phyloP scores from a whole-genome alignment of 768 basidiomycete genomes.

The Pholiota microspora region DNA sequence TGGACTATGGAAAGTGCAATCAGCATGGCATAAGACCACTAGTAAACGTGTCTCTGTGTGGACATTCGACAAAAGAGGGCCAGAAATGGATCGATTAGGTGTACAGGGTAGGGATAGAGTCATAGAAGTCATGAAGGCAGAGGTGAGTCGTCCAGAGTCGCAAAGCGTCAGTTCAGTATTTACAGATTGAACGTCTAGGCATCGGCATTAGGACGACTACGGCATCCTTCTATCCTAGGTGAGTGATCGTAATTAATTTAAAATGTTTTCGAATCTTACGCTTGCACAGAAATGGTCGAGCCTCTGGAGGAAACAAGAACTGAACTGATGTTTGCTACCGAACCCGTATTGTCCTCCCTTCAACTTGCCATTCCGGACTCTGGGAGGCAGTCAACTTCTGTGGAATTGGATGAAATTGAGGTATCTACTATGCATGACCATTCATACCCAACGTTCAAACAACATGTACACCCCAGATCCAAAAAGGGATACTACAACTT shows the following conservation, averaged over 20 bases:
- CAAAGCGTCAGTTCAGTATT: neutral
- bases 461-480: slow-evolving; percentile 56
- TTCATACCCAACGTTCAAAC: no score
- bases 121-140: slow-evolving; percentile 84
- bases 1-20: slow-evolving; percentile 88
- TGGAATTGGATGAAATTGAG: slow-evolving; percentile 96
- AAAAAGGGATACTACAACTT: slow-evolving; percentile 93
- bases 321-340: slow-evolving; percentile 91
- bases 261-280: neutral
- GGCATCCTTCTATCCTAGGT: slow-evolving; percentile 95
- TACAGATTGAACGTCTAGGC: slow-evolving; percentile 48
- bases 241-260: slow-evolving; percentile 7
- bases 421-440: no score
- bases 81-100: slow-evolving; percentile 72
- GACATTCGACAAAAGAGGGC: slow-evolving; percentile 80
- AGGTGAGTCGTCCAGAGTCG: no score
- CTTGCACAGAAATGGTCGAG: slow-evolving; percentile 81
- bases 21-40: slow-evolving; percentile 86
- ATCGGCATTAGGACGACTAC: slow-evolving; percentile 74
- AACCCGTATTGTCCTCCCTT: slow-evolving; percentile 82
- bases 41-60: slow-evolving; percentile 91
- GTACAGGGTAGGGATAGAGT: slow-evolving; percentile 67
- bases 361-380: slow-evolving; percentile 72
- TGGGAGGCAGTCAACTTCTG: slow-evolving; percentile 49
- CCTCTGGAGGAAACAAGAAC: slow-evolving; percentile 91